Percentiles rank a stretch among this genome's conserved stretches.
These are phyloP conservation scores for Lentinula detonsa DNA, from an alignment of 768 basidiomycete species.

Conservation along the genomic window DNA sequence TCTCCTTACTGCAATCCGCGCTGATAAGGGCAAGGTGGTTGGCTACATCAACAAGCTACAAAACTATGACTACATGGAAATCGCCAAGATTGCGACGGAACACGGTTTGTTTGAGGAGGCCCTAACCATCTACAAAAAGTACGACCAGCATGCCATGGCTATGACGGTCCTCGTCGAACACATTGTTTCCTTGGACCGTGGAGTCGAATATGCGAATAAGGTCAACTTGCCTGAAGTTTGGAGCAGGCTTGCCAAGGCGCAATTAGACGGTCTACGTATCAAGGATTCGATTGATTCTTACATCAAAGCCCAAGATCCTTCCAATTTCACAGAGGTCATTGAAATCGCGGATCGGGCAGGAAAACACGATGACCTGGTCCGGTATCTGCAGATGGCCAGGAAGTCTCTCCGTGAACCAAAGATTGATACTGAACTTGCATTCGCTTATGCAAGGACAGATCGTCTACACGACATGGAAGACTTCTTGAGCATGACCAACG, in stretches of 20 bases:
- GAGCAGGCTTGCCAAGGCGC: constrained; percentile 97
- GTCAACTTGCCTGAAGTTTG: constrained; percentile 96
- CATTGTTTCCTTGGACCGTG: constrained; percentile 95
- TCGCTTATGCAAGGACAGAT: constrained; percentile 97
- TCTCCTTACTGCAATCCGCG: constrained; percentile 91
- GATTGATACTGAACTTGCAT: constrained; percentile 97
- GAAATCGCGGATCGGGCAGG: constrained; percentile 94
- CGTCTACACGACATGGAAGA: constrained; percentile 99
- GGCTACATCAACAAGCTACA: constrained; percentile 96
- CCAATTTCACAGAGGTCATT: constrained; percentile 91
- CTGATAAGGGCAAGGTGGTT: constrained; percentile 98
- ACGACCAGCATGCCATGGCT: constrained; percentile 91
- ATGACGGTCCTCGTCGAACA: constrained; percentile 98
- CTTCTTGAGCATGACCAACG: constrained; percentile 97
- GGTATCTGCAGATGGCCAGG: constrained; percentile 97
- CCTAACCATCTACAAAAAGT: constrained; percentile 95
- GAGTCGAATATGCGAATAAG: constrained; percentile 92
- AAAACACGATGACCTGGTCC: constrained; percentile 88
- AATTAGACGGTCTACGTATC: constrained; percentile 95
- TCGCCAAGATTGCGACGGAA: constrained; percentile 94
- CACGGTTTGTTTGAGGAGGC: constrained; percentile 96
- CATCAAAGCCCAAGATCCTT: constrained; percentile 93
- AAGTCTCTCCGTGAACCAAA: constrained; percentile 95
- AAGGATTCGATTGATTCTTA: constrained; percentile 99
- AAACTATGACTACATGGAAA: constrained; percentile 92